Conservation (phyloP, 1,284 basidiomycete species). For the Apiotrichum siamense region DNA sequence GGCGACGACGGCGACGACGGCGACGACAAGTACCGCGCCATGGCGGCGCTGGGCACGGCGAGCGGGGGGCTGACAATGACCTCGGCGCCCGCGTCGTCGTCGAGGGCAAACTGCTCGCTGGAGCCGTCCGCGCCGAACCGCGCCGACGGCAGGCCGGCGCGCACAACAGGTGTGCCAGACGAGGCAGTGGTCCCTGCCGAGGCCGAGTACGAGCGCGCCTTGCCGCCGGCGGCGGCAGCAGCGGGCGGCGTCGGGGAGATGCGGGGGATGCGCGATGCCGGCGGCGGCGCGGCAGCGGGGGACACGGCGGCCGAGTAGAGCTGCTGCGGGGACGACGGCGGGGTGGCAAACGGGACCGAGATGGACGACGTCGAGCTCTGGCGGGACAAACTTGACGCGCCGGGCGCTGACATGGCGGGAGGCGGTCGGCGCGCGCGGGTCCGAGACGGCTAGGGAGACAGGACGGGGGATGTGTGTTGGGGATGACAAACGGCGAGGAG, state of each 20-base stretch:
- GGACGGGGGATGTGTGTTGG: too few species aligned
- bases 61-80: not conserved
- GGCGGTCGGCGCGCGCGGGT: too few species aligned
- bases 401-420: slow-evolving; percentile 2
- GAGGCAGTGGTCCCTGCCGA: not conserved
- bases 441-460: too few species aligned
- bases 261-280: slow-evolving; percentile 4
- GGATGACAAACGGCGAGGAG: too few species aligned
- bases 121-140: too few species aligned
- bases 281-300: not conserved
- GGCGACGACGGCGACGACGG: too few species aligned
- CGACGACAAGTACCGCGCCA: too few species aligned
- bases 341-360: slow-evolving; percentile 13
- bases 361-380: slow-evolving; percentile 14
- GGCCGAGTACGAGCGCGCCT: slow-evolving; percentile 4
- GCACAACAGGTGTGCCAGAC: not conserved
- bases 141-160: not conserved
- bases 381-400: slow-evolving; percentile 10
- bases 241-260: not conserved
- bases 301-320: not conserved
- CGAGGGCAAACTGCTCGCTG: too few species aligned
- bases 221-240: too few species aligned
- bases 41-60: not conserved
- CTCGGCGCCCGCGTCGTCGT: not conserved
- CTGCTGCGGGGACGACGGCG: slow-evolving; percentile 8